Evolutionary conservation across 2,329 filamentous ascomycete species (phyloP).

Genomic region (Chlorencoelia australis): DNA sequence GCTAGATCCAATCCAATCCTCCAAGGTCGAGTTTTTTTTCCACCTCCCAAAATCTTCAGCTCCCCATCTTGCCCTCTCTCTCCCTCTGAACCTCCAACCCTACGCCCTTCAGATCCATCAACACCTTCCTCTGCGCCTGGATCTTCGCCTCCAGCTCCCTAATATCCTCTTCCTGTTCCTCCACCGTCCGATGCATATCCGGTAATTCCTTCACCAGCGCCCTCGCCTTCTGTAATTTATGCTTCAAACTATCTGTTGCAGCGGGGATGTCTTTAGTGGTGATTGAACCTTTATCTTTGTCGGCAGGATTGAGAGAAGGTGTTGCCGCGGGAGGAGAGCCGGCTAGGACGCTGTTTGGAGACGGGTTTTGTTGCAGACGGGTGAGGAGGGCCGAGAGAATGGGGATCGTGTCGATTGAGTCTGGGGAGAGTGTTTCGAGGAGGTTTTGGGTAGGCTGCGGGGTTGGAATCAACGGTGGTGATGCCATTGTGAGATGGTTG

Average conservation of each 20-base stretch:
- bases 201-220: constrained; percentile 54
- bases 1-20: too few species aligned
- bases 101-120: constrained; percentile 43
- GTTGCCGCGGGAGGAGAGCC: constrained; percentile 23
- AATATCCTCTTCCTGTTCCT: constrained; percentile 65
- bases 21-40: too few species aligned
- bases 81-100: constrained; percentile 33
- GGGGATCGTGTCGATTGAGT: constrained; percentile 77
- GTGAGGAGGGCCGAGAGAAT: constrained; percentile 69
- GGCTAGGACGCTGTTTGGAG: constrained; percentile 27
- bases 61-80: constrained; percentile 21
- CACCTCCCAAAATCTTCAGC: too few species aligned
- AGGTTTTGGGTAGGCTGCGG: constrained; percentile 28
- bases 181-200: constrained; percentile 56
- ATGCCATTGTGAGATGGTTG: too few species aligned
- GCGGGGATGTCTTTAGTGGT: constrained; percentile 63
- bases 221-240: constrained; percentile 72
- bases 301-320: constrained; percentile 29
- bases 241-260: constrained; percentile 69
- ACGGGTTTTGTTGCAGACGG: constrained; percentile 48
- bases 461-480: constrained; percentile 11
- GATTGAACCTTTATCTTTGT: constrained; percentile 18
- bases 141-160: constrained; percentile 54
- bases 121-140: constrained; percentile 46
- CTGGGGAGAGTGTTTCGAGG: constrained; percentile 61